Evolutionary conservation across 2,329 filamentous ascomycete species (phyloP), one percentile per base, ranked within the genome.

Genomic region (Xylaria sp.): DNA sequence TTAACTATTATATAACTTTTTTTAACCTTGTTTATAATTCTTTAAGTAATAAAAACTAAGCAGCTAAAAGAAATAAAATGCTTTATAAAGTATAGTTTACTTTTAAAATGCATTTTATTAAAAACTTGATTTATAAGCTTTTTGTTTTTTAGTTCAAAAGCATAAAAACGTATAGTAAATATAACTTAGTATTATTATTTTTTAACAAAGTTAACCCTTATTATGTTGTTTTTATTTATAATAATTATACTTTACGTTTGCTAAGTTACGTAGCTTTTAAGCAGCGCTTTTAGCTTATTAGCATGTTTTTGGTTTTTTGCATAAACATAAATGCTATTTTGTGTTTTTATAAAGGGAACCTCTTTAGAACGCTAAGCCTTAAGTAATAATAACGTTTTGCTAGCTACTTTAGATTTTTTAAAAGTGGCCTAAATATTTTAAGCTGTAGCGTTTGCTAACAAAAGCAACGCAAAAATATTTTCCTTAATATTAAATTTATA

Each of bases 191-290:
- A n/a, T n/a, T n/a, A n/a, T n/a, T n/a, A n/a, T n/a, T n/a, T n/a
- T n/a, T n/a, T 45, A 45, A 45, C 20, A 31, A 56, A n/a, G 7
- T 56, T 22, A 20, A 56, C 17, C 1, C 20, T 1, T 33, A 56
- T 56, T 45, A 56, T 56, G 2, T 56, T 33, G 7, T 44, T 13
- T 45, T 56, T 45, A n/a, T 31, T 3, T 22, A 56, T 56, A 20
- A 31, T 31, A n/a, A 56, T 45, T 31, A 56, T 56, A 13, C 10
- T 13, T 33, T 56, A 39, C 2, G 9, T 31, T 31, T 20, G 36
- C 22, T 33, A 56, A 2, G 9, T 56, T 13, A 31, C 31, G 33
- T 44, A 45, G 1, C 3, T 20, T 20, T 44, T 45, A 10, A 56
- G 20, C 7, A 56, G 17, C 27, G 2, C 11, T n/a, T 56, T n/a